Evolutionary conservation across 2,329 filamentous ascomycete species (phyloP).

Genomic region (Beauveria sp.): DNA sequence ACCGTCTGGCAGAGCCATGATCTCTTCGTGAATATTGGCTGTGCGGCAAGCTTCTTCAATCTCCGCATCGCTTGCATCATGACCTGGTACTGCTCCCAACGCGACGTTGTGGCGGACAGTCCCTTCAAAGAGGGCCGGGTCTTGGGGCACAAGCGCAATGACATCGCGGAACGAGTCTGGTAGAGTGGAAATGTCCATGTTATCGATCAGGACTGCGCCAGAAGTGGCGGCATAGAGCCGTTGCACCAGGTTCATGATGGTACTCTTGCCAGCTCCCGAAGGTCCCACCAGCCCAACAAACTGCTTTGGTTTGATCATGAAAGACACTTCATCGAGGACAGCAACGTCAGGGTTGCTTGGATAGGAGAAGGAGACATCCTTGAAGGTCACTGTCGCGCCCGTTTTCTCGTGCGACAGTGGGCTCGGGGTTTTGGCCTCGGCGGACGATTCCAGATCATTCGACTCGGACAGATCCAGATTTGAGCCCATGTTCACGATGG

Average conservation of each 20-base stretch:
- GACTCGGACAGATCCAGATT: background rate
- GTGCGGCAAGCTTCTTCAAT: constrained; percentile 54
- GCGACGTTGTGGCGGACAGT: constrained; percentile 41
- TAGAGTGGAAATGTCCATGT: constrained; percentile 21
- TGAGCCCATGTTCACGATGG: background rate
- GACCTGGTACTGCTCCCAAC: constrained; percentile 41
- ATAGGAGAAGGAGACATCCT: constrained; percentile 52
- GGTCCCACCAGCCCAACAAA: constrained; percentile 38
- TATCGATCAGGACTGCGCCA: constrained; percentile 44
- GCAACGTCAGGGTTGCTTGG: constrained; percentile 47
- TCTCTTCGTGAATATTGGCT: constrained; percentile 59
- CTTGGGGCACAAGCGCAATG: constrained; percentile 44
- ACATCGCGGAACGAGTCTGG: constrained; percentile 31
- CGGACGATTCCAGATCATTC: background rate
- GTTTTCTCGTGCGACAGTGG: constrained; percentile 20
- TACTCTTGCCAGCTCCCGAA: constrained; percentile 40
- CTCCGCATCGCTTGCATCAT: constrained; percentile 44
- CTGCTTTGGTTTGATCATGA: constrained; percentile 29
- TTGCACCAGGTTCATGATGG: constrained; percentile 40
- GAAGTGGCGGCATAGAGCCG: constrained; percentile 45
- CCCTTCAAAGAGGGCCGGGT: constrained; percentile 42
- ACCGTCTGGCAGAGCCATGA: constrained; percentile 47
- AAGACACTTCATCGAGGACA: constrained; percentile 34
- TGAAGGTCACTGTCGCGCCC: constrained; percentile 39
- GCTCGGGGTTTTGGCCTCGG: constrained; percentile 17